These are phyloP conservation scores for Aureobasidium sp. DNA, from an alignment of 2,329 filamentous ascomycete genomes.

Conservation along the genomic window DNA sequence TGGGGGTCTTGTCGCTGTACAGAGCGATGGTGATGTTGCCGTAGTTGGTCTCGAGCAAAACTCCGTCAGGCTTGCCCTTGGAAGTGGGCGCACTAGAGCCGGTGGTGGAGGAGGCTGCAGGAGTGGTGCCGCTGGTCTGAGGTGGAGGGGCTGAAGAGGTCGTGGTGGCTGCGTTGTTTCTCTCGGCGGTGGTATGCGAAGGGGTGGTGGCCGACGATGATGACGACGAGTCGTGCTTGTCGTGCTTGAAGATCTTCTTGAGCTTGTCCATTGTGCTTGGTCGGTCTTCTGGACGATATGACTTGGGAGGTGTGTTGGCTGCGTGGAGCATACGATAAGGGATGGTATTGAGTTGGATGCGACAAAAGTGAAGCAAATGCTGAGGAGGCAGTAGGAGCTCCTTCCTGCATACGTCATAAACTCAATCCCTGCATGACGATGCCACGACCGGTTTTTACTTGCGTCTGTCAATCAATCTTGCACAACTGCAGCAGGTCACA, in stretches of 20 bases:
- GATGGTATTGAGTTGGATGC: no score
- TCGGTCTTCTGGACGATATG: not conserved
- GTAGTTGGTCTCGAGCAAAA: constrained; percentile 28
- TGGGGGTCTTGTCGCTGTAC: constrained; percentile 27
- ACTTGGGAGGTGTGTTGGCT: not conserved
- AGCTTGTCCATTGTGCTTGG: constrained; percentile 20
- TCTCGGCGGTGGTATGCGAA: not conserved
- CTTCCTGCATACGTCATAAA: not conserved
- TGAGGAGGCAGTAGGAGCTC: not conserved
- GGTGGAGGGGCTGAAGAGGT: constrained; percentile 17
- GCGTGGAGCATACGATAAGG: not conserved
- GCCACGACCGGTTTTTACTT: not conserved
- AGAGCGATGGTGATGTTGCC: constrained; percentile 29
- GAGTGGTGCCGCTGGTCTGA: constrained; percentile 11
- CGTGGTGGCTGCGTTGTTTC: constrained; percentile 13
- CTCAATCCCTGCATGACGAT: not conserved
- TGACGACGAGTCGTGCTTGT: constrained; percentile 5
- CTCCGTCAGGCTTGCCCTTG: constrained; percentile 16
- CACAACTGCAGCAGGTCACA: not conserved
- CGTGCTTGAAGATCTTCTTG: constrained; percentile 21
- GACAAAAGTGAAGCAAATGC: not conserved
- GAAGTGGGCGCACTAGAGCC: not conserved
- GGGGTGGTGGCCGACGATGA: constrained; percentile 3
- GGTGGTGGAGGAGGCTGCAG: not conserved
- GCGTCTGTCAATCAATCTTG: not conserved